Base-by-base conservation (phyloP, 2,329 filamentous ascomycete species). In the Huntiella bhutanensis region DNA sequence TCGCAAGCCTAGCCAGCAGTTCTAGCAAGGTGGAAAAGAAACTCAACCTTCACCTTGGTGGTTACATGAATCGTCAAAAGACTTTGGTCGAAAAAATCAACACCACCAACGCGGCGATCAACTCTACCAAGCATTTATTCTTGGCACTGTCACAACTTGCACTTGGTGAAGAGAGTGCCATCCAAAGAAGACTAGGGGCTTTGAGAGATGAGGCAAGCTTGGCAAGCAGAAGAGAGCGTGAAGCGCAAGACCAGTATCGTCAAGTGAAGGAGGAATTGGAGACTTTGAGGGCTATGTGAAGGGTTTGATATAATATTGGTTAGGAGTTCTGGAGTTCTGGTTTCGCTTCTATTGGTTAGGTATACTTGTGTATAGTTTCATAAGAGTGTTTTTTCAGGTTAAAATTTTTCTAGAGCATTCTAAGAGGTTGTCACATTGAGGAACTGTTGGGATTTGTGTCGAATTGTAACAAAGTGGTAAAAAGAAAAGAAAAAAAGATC, bases 1-100 rank as follows among this genome's bases (percentile, higher is more conserved):
- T 94, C 51, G 71, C 82, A 54, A 66, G 71, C 2, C 76, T 77
- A 0, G 91, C 87, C 2, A 79, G 88, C 54, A 73, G 79, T 48
- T 83, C 82, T 46, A 84, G 85, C 58, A 92, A 88, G 61, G 67
- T 93, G 1, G 87, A 96, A 63, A 94, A 94, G 72, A 95, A 91
- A 62, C 73, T 98, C n/a, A 69, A 71, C 0, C 69, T 93, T 46
- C 80, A 91, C 55, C 75, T 93, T 2, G 87, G 87, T 17, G 91
- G 91, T 11, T 98, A 98, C 63, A 79, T 87, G 59, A 78, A 86
- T 54, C 80, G 91, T 32, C 77, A 84, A 33, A 86, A 86, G 60
- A 77, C 75, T 54, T 70, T 98, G 19, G 74, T 77, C 16, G 72
- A 77, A 50, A 96, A 94, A 65, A 82, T 92, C 51, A 62, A 64